Evolutionary conservation across 257 asterid species (phyloP).

Genomic region (Scutellaria minor): DNA sequence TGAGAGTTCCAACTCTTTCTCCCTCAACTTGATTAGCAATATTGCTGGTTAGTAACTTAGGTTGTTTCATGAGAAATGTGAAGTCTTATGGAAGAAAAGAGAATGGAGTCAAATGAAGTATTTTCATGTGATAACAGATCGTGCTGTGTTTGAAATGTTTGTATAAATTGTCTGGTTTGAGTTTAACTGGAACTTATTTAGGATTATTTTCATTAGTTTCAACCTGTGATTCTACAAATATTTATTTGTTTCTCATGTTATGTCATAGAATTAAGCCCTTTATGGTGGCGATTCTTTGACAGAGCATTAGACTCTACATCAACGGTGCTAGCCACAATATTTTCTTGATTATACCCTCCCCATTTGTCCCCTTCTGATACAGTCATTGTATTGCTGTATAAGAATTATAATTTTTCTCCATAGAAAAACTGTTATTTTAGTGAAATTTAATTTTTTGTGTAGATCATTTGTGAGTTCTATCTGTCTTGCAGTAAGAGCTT

Average conservation of each 20-base stretch:
- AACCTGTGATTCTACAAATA: constrained; percentile 1
- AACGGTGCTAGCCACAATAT: not conserved
- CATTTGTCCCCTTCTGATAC: not conserved
- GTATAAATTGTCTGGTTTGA: constrained; percentile 4
- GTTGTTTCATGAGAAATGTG: constrained; percentile 22
- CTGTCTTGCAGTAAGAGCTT: constrained; percentile 53
- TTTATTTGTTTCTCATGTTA: not conserved
- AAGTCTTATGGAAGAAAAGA: constrained; percentile 11
- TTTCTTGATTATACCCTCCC: not conserved
- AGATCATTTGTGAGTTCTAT: constrained; percentile 7
- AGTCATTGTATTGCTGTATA: not conserved
- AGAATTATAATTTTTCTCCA: not conserved
- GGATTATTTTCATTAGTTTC: not conserved
- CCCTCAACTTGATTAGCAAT: not conserved
- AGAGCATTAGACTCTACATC: not conserved
- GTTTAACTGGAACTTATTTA: not conserved
- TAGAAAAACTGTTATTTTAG: not conserved
- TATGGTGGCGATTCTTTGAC: not conserved
- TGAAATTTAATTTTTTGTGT: constrained; percentile 25
- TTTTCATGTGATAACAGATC: constrained; percentile 2
- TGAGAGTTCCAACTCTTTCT: not conserved
- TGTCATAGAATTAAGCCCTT: not conserved
- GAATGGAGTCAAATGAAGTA: constrained; percentile 1
- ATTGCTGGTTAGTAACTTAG: not conserved
- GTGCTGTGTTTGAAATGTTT: not conserved